Evolutionary conservation across 768 basidiomycete genomes (phyloP).

Genomic region (Suillus luteus): DNA sequence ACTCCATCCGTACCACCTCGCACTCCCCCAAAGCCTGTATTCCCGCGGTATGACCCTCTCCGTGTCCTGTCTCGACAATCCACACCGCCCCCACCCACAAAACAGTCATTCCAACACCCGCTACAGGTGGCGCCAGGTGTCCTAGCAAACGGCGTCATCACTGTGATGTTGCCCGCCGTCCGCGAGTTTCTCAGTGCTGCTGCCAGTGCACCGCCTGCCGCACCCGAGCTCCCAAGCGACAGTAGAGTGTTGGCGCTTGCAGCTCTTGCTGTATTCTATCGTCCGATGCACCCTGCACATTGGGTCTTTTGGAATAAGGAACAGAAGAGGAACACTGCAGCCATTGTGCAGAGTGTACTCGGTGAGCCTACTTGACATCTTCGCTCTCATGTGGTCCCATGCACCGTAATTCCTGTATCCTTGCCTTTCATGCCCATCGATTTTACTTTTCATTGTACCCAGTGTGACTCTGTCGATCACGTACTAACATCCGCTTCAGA

Average conservation of each 20-base stretch:
- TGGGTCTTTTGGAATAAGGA: slow-evolving; percentile 66
- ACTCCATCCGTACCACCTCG: slow-evolving; percentile 24
- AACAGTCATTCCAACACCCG: slow-evolving; percentile 22
- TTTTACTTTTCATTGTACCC: not conserved
- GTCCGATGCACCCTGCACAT: slow-evolving; percentile 55
- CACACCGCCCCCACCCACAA: slow-evolving; percentile 22
- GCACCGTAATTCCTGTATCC: not conserved
- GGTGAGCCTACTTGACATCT: slow-evolving; percentile 41
- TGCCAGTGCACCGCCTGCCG: slow-evolving; percentile 42
- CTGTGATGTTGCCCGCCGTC: slow-evolving; percentile 50
- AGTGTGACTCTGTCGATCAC: not conserved
- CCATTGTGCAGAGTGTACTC: slow-evolving; percentile 53
- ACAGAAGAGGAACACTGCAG: slow-evolving; percentile 49
- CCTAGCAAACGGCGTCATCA: slow-evolving; percentile 43
- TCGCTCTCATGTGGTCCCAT: not conserved
- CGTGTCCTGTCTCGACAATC: slow-evolving; percentile 27
- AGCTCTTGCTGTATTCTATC: slow-evolving; percentile 60
- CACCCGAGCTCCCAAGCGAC: slow-evolving; percentile 41
- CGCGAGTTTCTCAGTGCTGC: slow-evolving; percentile 47
- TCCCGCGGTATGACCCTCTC: slow-evolving; percentile 37
- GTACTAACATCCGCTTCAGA: slow-evolving; percentile 19
- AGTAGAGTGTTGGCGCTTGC: slow-evolving; percentile 53
- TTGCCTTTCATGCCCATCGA: not conserved
- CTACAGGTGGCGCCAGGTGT: slow-evolving; percentile 37
- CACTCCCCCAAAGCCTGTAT: slow-evolving; percentile 27